These are phyloP conservation scores for Pleurotus ostreatus DNA, from an alignment of 768 basidiomycete genomes.

Conservation along the genomic window DNA sequence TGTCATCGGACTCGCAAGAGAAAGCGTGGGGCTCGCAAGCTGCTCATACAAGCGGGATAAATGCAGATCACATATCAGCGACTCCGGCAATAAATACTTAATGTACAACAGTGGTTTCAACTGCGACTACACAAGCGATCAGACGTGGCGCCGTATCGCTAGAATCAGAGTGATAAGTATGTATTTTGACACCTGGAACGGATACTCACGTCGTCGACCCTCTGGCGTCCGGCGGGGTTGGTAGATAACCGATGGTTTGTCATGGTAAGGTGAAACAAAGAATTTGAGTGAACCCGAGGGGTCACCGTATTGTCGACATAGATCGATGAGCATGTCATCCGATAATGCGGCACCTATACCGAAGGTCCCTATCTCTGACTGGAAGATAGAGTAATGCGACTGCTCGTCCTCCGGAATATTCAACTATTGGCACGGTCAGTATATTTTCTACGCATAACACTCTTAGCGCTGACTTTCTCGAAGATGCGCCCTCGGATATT, in stretches of 20 bases:
- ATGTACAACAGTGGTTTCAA: neutral
- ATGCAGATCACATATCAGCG: neutral
- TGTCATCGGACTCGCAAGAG: too few relatives aligned
- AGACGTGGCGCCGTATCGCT: neutral
- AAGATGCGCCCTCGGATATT: constrained; percentile 43
- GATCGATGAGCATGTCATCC: constrained; percentile 33
- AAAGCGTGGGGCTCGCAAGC: too few relatives aligned
- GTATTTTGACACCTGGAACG: neutral
- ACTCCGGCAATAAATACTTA: neutral
- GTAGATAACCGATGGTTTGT: constrained; percentile 27
- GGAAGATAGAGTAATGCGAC: constrained; percentile 38
- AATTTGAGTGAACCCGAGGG: constrained; percentile 47
- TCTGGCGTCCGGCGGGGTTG: constrained; percentile 4
- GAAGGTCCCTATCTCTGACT: constrained; percentile 43
- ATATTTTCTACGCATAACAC: neutral
- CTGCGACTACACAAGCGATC: neutral
- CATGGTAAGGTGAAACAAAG: constrained; percentile 43
- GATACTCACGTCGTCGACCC: neutral
- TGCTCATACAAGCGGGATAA: neutral
- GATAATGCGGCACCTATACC: constrained; percentile 37
- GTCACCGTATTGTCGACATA: constrained; percentile 42
- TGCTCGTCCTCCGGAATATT: constrained; percentile 38
- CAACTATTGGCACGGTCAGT: constrained; percentile 23
- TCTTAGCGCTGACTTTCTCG: constrained; percentile 30
- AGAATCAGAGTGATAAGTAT: neutral